phyloP scores from a whole-genome alignment of 1,139 yeast genomes.

The Candida glucosophila region DNA sequence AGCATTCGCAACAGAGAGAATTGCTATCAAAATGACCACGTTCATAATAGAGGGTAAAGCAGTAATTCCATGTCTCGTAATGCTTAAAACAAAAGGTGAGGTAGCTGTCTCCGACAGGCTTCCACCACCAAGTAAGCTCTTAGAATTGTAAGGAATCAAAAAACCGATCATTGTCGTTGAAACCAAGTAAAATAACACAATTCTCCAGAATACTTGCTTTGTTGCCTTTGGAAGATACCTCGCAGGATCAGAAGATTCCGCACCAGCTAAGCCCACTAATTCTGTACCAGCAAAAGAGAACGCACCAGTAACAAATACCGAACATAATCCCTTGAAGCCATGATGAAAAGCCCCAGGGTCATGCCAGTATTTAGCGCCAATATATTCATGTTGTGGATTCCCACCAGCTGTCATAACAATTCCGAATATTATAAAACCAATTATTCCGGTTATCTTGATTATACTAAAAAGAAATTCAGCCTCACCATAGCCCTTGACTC shows the following conservation, averaged over 20 bases:
- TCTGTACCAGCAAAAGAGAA: constrained; percentile 43
- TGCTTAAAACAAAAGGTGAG: constrained; percentile 41
- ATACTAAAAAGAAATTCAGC: constrained; percentile 57
- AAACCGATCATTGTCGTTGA: constrained; percentile 36
- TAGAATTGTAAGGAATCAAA: constrained; percentile 31
- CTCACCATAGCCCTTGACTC: constrained; percentile 65
- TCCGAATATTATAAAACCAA: constrained; percentile 66
- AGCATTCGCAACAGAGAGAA: constrained; percentile 41
- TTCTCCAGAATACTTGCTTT: constrained; percentile 42
- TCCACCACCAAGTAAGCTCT: constrained; percentile 23
- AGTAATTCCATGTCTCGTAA: constrained; percentile 30
- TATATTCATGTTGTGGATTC: constrained; percentile 36
- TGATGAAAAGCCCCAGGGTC: constrained; percentile 60
- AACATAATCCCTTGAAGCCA: constrained; percentile 49
- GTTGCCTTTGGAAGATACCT: constrained; percentile 35
- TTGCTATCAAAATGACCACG: constrained; percentile 38
- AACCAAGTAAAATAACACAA: constrained; percentile 34
- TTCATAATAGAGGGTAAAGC: constrained; percentile 42
- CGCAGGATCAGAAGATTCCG: constrained; percentile 34
- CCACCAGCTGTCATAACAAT: constrained; percentile 66
- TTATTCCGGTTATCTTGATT: constrained; percentile 53
- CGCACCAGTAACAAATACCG: constrained; percentile 39
- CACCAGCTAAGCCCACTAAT: constrained; percentile 37
- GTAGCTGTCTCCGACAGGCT: constrained; percentile 33
- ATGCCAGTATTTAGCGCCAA: constrained; percentile 54